A percentile compares a stretch with the other conserved stretches of the same genome.
Evolutionary conservation across 2,329 filamentous ascomycete species (phyloP).

Genomic region (Pseudopyricularia javanii): DNA sequence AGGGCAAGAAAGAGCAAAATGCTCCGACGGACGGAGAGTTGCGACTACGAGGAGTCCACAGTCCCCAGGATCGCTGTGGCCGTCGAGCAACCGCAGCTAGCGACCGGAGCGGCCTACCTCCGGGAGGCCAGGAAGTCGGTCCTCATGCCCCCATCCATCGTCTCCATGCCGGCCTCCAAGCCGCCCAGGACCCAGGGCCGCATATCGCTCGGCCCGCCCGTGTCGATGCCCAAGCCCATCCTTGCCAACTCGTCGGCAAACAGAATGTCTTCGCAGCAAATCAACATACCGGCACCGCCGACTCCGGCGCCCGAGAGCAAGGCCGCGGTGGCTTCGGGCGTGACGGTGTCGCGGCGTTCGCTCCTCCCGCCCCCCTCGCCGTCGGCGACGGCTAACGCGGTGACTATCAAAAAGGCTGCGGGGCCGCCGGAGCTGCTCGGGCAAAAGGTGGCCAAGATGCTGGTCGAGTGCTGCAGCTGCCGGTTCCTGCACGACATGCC

Average conservation of each 20-base stretch:
- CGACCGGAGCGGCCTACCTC: background rate
- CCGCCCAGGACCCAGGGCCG: background rate
- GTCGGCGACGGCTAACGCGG: background rate
- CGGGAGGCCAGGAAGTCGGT: conserved; percentile 2
- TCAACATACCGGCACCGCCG: background rate
- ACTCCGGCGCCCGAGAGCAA: background rate
- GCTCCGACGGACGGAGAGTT: background rate
- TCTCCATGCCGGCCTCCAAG: background rate
- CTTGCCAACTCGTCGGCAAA: background rate
- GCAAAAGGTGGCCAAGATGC: conserved; percentile 41
- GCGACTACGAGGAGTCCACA: background rate
- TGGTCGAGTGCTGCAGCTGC: conserved; percentile 54
- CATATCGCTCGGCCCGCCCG: background rate
- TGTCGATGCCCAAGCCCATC: background rate
- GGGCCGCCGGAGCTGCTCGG: conserved; percentile 16
- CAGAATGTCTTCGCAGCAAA: background rate
- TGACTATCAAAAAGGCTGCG: conserved; percentile 3
- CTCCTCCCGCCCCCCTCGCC: background rate
- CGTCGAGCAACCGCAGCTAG: background rate
- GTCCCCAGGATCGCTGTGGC: background rate
- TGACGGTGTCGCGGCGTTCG: conserved; percentile 1
- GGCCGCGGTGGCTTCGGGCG: background rate
- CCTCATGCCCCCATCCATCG: background rate
- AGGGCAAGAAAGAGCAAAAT: conserved; percentile 4
- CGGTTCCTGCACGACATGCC: conserved; percentile 56